These are phyloP conservation scores for Carpinus fangiana DNA, from an alignment of 306 rosid genomes.

Conservation along the genomic window DNA sequence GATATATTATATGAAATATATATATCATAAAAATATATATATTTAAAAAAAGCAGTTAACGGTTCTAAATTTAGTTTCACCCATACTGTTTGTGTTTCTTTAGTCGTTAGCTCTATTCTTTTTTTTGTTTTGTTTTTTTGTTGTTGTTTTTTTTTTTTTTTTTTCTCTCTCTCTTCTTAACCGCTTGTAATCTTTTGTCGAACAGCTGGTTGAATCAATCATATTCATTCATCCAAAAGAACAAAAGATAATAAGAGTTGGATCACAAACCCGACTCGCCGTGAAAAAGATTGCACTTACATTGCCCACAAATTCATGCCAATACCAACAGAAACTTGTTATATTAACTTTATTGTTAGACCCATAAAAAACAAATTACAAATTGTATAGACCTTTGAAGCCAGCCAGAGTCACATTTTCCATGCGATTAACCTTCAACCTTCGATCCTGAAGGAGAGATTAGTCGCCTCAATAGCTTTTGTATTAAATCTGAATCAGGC, in stretches of 20 bases:
- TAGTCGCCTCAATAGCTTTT: conserved; percentile 39
- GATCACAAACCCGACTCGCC: background rate
- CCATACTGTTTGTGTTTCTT: too few species aligned
- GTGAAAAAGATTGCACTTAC: background rate
- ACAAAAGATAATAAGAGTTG: background rate
- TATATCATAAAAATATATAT: too few species aligned
- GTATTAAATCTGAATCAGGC: conserved; percentile 33
- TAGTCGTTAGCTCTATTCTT: too few species aligned
- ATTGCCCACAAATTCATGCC: background rate
- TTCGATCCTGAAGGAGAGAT: conserved; percentile 35
- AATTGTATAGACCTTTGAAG: background rate
- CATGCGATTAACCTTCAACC: conserved; percentile 1
- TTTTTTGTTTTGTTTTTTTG: too few species aligned
- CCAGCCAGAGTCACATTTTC: conserved; percentile 16
- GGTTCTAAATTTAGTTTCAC: too few species aligned
- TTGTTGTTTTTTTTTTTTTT: too few species aligned
- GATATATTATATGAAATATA: too few species aligned
- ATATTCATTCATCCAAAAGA: background rate
- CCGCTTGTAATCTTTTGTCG: too few species aligned
- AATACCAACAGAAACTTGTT: background rate
- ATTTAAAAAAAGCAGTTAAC: too few species aligned
- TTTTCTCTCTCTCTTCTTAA: too few species aligned
- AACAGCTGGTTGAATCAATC: too few species aligned
- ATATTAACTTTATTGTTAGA: background rate
- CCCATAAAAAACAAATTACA: background rate